Conservation (phyloP, 1,284 basidiomycete species). For the Moniliophthora roreri region DNA sequence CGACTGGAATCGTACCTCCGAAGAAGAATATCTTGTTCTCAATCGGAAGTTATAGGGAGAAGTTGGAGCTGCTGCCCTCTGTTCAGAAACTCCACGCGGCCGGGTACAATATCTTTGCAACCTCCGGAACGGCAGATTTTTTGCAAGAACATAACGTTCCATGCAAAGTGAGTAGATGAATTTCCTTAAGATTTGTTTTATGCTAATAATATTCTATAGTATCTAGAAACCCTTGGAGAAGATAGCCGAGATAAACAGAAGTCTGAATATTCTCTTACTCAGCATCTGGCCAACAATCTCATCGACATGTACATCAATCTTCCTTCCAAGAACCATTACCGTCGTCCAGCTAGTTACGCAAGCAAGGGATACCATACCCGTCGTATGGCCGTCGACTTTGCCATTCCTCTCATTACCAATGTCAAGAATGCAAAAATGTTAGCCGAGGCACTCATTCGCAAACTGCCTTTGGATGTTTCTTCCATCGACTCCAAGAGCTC, state of each 20-base stretch:
- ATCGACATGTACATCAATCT: constrained; percentile 99
- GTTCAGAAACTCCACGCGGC: constrained; percentile 96
- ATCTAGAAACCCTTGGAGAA: constrained; percentile 85
- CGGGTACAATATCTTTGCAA: constrained; percentile 97
- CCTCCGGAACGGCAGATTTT: constrained; percentile 96
- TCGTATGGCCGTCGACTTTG: constrained; percentile 99
- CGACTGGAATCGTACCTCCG: constrained; percentile 91
- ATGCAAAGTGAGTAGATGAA: constrained; percentile 64
- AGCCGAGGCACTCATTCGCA: constrained; percentile 92
- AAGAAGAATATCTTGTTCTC: constrained; percentile 97
- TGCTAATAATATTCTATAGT: constrained; percentile 44
- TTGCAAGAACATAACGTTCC: constrained; percentile 83
- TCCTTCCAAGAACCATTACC: constrained; percentile 97
- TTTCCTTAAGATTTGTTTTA: constrained; percentile 12
- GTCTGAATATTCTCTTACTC: constrained; percentile 92
- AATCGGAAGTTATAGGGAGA: constrained; percentile 96
- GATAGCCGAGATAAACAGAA: constrained; percentile 81
- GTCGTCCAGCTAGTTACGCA: constrained; percentile 94
- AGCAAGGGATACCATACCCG: constrained; percentile 97
- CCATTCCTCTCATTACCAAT: constrained; percentile 96
- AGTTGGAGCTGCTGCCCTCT: constrained; percentile 93
- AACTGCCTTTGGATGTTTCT: constrained; percentile 85
- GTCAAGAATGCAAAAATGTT: constrained; percentile 99
- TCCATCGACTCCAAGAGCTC: constrained; percentile 95
- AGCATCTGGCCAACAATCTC: constrained; percentile 93